These are phyloP conservation scores for Coleophoma eucalyptorum DNA, from an alignment of 2,329 filamentous ascomycete genomes.

Conservation along the genomic window DNA sequence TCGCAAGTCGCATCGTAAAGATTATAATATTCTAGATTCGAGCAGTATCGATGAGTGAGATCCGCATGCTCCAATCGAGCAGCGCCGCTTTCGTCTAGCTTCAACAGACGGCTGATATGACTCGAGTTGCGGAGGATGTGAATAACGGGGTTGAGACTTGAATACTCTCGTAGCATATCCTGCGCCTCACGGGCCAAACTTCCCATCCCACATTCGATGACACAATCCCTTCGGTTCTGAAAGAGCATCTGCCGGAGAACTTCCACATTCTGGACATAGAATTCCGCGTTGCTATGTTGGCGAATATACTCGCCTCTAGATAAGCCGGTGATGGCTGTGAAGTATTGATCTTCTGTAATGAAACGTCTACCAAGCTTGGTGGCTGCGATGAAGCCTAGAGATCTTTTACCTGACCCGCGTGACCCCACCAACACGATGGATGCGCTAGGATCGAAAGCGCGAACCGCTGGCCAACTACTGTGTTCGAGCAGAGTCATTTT, in stretches of 20 bases:
- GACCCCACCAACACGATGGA: constrained; percentile 69
- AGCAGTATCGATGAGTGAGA: constrained; percentile 56
- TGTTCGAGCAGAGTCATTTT: background rate
- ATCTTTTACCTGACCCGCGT: constrained; percentile 69
- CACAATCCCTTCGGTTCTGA: constrained; percentile 49
- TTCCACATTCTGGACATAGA: constrained; percentile 56
- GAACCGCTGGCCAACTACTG: background rate
- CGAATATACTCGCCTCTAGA: constrained; percentile 60
- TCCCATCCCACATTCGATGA: constrained; percentile 66
- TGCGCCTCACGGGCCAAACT: constrained; percentile 59
- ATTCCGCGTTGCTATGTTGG: constrained; percentile 46
- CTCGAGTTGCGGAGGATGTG: constrained; percentile 60
- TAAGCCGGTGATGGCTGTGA: constrained; percentile 56
- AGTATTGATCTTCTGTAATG: constrained; percentile 62
- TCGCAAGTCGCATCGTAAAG: constrained; percentile 48
- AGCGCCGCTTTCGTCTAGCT: constrained; percentile 44
- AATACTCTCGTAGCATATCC: constrained; percentile 54
- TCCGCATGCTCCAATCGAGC: constrained; percentile 53
- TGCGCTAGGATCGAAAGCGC: constrained; percentile 42
- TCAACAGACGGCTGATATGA: constrained; percentile 50
- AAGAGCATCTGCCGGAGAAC: constrained; percentile 54
- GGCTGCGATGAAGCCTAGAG: constrained; percentile 67
- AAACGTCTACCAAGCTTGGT: constrained; percentile 62
- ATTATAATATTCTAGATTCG: constrained; percentile 74
- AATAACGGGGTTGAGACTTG: constrained; percentile 60